phyloP scores from a whole-genome alignment of 208 protist species.

The Trichomonas vaginalis region DNA sequence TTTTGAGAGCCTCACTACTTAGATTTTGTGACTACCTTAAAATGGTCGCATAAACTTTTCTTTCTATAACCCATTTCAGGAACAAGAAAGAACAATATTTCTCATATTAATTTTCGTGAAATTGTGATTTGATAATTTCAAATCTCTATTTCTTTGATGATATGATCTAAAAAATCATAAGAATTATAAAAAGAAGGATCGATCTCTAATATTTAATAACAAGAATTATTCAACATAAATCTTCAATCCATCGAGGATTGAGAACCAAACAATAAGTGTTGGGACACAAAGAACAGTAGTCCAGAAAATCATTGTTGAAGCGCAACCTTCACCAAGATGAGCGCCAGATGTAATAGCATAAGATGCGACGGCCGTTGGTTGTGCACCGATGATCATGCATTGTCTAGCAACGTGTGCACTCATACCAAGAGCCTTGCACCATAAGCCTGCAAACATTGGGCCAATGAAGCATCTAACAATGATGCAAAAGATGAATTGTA shows the following conservation, averaged over 20 bases:
- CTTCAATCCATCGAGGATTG: background rate
- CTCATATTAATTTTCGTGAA: no score
- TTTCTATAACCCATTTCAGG: no score
- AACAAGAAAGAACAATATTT: no score
- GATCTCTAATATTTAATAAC: no score
- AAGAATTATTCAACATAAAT: background rate
- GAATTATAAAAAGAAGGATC: no score
- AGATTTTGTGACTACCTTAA: no score
- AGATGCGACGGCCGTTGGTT: background rate
- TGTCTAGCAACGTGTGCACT: background rate
- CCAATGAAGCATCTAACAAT: background rate
- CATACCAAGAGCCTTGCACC: background rate
- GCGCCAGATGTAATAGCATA: background rate
- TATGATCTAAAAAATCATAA: no score
- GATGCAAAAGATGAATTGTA: background rate
- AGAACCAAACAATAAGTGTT: background rate
- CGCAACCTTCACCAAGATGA: background rate
- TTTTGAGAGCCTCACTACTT: no score
- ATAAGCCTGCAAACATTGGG: background rate
- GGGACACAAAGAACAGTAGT: background rate
- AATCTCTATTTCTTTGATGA: no score
- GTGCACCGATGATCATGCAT: background rate
- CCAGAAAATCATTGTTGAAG: conserved; percentile 14
- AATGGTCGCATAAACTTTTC: no score
- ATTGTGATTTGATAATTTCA: no score